A percentile compares a stretch with the other conserved stretches of the same genome.
phyloP scores from a whole-genome alignment of 805 yeast genomes.

The Saccharomycopsis sp. region DNA sequence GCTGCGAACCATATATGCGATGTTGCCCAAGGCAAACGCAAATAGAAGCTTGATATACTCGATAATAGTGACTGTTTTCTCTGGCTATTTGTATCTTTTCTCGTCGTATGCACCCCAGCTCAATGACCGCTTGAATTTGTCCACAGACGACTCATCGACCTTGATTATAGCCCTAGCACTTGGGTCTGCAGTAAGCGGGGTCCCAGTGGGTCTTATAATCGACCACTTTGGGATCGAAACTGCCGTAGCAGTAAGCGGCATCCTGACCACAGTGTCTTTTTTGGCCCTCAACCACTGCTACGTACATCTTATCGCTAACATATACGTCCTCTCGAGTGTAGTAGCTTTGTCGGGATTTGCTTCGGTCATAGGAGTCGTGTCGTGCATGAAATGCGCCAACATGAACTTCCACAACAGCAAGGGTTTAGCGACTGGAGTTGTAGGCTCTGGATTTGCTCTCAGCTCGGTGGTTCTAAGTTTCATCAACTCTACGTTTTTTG shows the following conservation, averaged over 20 bases:
- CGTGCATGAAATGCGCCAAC: constrained; percentile 42
- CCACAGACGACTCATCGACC: constrained; percentile 55
- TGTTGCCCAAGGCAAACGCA: background rate
- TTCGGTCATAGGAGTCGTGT: constrained; percentile 22
- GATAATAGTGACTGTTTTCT: constrained; percentile 49
- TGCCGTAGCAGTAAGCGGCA: constrained; percentile 26
- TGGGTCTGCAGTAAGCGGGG: constrained; percentile 63
- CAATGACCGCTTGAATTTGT: constrained; percentile 46
- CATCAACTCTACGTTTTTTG: constrained; percentile 46
- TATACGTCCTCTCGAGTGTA: background rate
- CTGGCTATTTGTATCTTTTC: constrained; percentile 70
- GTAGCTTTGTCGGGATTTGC: constrained; percentile 13
- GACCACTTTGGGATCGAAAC: constrained; percentile 51
- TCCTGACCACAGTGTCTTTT: background rate
- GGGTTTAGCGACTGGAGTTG: constrained; percentile 64
- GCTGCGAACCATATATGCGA: too few species aligned
- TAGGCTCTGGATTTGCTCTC: constrained; percentile 63
- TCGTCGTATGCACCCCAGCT: constrained; percentile 74
- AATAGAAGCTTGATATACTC: background rate
- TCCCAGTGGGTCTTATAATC: constrained; percentile 61
- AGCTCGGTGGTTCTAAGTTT: constrained; percentile 61
- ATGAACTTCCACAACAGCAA: constrained; percentile 64
- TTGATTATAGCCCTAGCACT: constrained; percentile 53
- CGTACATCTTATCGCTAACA: background rate
- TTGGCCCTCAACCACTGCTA: background rate